Evolutionary conservation across 2,329 filamentous ascomycete species (phyloP).

Genomic region (Gliomastix tumulicola): DNA sequence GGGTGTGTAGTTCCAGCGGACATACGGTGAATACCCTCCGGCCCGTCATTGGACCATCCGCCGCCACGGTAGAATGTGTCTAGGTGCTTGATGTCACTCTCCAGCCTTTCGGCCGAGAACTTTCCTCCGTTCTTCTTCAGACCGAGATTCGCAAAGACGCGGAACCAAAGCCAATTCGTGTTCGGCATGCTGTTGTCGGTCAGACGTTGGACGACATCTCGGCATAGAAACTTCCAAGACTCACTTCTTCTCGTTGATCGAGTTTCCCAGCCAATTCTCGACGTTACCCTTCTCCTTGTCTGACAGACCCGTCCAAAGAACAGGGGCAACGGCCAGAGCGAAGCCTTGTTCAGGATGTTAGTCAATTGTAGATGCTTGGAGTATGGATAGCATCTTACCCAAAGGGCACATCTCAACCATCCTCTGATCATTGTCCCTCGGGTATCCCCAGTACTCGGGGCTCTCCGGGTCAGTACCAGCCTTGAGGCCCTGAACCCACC

Average conservation of each 20-base stretch:
- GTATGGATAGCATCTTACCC: slow-evolving; percentile 36
- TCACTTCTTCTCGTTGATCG: slow-evolving; percentile 69
- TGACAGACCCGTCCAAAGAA: slow-evolving; percentile 60
- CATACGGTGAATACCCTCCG: slow-evolving; percentile 63
- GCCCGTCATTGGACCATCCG: slow-evolving; percentile 78
- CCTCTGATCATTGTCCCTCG: slow-evolving; percentile 69
- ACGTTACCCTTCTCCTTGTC: slow-evolving; percentile 58
- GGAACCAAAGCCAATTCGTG: slow-evolving; percentile 71
- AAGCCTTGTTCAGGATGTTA: slow-evolving; percentile 53
- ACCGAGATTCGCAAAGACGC: slow-evolving; percentile 76
- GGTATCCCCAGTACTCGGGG: slow-evolving; percentile 70
- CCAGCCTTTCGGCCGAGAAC: slow-evolving; percentile 62
- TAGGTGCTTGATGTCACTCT: slow-evolving; percentile 69
- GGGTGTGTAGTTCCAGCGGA: not conserved
- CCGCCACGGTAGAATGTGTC: slow-evolving; percentile 77
- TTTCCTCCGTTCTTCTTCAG: slow-evolving; percentile 67
- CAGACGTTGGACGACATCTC: not conserved
- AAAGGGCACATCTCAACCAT: slow-evolving; percentile 84
- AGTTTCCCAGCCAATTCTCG: slow-evolving; percentile 65
- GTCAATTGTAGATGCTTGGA: not conserved
- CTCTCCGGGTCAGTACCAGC: slow-evolving; percentile 63
- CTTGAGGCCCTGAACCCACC: slow-evolving; percentile 62
- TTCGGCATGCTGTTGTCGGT: slow-evolving; percentile 54
- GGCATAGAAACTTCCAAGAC: slow-evolving; percentile 4
- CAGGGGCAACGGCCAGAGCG: slow-evolving; percentile 60